Evolutionary conservation across 2,329 filamentous ascomycete genomes (phyloP).

Genomic region (Furcasterigmium sp.): DNA sequence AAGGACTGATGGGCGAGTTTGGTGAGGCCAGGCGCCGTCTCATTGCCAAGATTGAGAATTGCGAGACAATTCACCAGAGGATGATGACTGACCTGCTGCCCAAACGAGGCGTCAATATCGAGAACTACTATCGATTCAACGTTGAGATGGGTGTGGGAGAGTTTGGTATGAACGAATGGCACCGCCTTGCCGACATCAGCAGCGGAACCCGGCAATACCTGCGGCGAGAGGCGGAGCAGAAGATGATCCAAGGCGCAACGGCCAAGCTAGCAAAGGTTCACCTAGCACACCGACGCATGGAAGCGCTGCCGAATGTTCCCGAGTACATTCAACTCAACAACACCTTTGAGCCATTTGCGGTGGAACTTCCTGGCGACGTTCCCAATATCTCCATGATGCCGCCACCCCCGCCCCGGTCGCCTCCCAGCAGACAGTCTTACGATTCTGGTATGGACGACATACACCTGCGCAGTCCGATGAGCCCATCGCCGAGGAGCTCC

Average conservation of each 20-base stretch:
- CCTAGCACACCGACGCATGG: constrained; percentile 65
- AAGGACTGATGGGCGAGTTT: constrained; percentile 87
- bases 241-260: constrained; percentile 70
- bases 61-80: constrained; percentile 81
- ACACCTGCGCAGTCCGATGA: constrained; percentile 27
- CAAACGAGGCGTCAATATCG: constrained; percentile 73
- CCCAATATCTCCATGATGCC: constrained; percentile 28
- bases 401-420: constrained; percentile 26
- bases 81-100: constrained; percentile 77
- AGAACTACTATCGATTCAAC: constrained; percentile 95
- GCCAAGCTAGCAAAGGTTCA: constrained; percentile 80
- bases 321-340: constrained; percentile 36
- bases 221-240: constrained; percentile 65
- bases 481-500: constrained; percentile 44
- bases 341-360: constrained; percentile 44
- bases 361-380: constrained; percentile 54
- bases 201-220: constrained; percentile 86
- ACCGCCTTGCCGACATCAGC: constrained; percentile 88
- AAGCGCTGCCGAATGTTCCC: constrained; percentile 37
- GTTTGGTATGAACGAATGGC: constrained; percentile 99
- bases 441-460: constrained; percentile 50
- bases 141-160: constrained; percentile 94
- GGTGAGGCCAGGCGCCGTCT: constrained; percentile 81
- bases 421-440: constrained; percentile 46
- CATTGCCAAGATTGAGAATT: constrained; percentile 91